Percentiles rank a stretch among this genome's conserved stretches.
Conservation (phyloP, 495 filamentous ascomycete genomes). For the Neurospora sp. region DNA sequence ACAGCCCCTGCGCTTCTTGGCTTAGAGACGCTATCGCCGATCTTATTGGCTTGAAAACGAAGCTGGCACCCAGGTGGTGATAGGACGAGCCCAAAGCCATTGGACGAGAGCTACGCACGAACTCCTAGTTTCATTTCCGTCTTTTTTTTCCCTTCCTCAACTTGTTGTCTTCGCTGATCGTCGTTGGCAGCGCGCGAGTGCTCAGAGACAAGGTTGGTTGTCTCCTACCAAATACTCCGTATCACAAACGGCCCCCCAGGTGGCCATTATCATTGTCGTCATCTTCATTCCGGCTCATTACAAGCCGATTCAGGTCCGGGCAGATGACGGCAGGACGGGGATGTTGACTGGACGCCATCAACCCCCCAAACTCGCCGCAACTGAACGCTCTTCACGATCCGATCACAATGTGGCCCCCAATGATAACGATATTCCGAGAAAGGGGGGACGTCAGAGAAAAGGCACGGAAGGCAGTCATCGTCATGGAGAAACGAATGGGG, state of each 20-base stretch:
- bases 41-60: constrained; percentile 1
- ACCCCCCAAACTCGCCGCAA: neutral
- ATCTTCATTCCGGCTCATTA: neutral
- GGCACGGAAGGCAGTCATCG: neutral
- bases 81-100: neutral
- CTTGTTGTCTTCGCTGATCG: neutral
- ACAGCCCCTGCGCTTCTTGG: neutral
- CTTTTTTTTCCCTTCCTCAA: neutral
- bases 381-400: neutral
- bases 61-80: neutral
- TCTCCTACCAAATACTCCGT: neutral
- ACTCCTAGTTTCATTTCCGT: neutral
- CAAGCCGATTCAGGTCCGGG: neutral
- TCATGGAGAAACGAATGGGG: neutral
- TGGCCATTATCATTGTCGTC: neutral
- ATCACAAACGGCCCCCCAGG: neutral
- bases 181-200: neutral
- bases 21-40: neutral
- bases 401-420: neutral
- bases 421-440: neutral
- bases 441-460: neutral
- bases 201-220: neutral
- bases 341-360: neutral
- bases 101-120: neutral
- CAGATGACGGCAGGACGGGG: neutral